Base-by-base conservation (phyloP, 2,329 filamentous ascomycete species). In the Camptophora hylomeconis region DNA sequence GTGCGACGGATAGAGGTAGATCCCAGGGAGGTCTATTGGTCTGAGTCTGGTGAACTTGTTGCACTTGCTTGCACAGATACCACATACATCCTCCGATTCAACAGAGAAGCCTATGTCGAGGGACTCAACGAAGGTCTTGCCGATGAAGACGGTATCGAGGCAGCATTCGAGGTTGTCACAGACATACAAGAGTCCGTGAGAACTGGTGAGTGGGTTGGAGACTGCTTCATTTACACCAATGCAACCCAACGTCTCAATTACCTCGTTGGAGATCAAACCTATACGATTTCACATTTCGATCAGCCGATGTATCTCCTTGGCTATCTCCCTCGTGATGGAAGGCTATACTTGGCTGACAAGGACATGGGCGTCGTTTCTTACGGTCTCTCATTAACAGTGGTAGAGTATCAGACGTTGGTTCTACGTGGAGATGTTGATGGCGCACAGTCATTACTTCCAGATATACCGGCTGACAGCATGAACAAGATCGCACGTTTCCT, bases 171-270 rank as follows among this genome's bases (percentile, higher is more conserved):
- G 50, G 80, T 95, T 16, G 81, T 95, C 31, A 93, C 86, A 14
- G 89, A 95, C 52, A 84, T 94, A 49, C 87, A 79, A 50, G 89
- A 95, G 60, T 81, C 70, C 40, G 84, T 95, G 28, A 80, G 82
- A 41, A 94, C 87, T 12, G 89, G 87, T 45, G 81, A 92, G 61
- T 98, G 89, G 89, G 81, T 98, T 33, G 89, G 89, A 38, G 89
- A 98, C 61, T 93, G 87, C 63, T 93, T 98, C 67, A 86, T 95
- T 53, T 98, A 95, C 68, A 94, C 89, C 31, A 95, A 92, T 66
- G 80, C 71, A 54, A 92, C 86, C 7, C 94, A 95, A 65, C 80
- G 89, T 38, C 67, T 98, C 36, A 95, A 95, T 65, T 95, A 95
- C 61, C 73, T 98, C 13, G 87, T 98, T 9, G 89, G 89, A 41